These are phyloP conservation scores for Ephemerocybe angulata DNA, from an alignment of 768 basidiomycete species.

Conservation along the genomic window DNA sequence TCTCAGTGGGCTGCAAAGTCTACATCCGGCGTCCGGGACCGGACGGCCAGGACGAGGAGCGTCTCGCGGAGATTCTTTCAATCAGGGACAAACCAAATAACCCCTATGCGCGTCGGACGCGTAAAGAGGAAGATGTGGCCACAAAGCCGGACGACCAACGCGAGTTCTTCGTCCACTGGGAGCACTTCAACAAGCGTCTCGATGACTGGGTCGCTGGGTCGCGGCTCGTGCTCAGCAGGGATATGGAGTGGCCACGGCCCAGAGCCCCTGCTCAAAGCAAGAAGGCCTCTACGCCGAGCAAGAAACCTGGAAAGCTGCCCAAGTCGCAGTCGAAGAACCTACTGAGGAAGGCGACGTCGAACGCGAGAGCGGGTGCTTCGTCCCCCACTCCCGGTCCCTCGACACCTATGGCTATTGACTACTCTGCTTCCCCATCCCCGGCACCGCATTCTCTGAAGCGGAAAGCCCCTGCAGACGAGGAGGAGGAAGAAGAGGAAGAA, in stretches of 20 bases:
- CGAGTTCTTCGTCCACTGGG: conserved; percentile 98
- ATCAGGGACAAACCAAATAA: conserved; percentile 83
- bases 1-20: conserved; percentile 93
- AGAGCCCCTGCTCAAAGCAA: conserved; percentile 55
- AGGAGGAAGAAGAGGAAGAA: conserved; percentile 57
- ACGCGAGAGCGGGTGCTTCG: conserved; percentile 57
- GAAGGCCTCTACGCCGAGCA: conserved; percentile 47
- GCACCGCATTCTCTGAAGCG: conserved; percentile 57
- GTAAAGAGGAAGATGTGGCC: conserved; percentile 39
- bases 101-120: conserved; percentile 48
- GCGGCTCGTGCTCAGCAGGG: conserved; percentile 76
- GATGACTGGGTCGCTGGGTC: conserved; percentile 96
- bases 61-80: conserved; percentile 92
- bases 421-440: conserved; percentile 54
- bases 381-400: conserved; percentile 60
- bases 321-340: conserved; percentile 40
- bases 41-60: conserved; percentile 78
- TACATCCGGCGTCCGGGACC: conserved; percentile 79
- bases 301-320: conserved; percentile 61
- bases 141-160: conserved; percentile 69
- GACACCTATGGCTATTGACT: conserved; percentile 39
- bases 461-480: conserved; percentile 62
- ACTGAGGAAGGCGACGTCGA: conserved; percentile 66
- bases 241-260: conserved; percentile 95
- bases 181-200: conserved; percentile 97